Evolutionary conservation across 2,329 filamentous ascomycete species (phyloP), one percentile per base, ranked within the genome.

Genomic region (Xylaria sp.): DNA sequence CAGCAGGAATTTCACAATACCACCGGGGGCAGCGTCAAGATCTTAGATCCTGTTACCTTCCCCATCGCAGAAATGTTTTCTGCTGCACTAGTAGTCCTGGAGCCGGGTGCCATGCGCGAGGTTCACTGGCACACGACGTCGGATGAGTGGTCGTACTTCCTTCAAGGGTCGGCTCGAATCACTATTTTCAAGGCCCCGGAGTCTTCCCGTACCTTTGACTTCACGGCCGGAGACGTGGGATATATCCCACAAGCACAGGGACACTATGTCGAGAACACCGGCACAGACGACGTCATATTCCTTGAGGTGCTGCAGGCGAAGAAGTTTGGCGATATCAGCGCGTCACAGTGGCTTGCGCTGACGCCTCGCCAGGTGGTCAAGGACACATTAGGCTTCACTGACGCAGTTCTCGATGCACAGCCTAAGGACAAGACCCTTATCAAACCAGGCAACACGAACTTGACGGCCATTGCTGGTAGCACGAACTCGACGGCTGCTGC

Each of bases 81-180:
- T 3, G 84, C 84, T 0, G 87, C 86, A 0, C 80, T 90, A 1
- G 85, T 90, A 10, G 87, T 84, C 1, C 80, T 90, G 39, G 81
- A 88, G 72, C 88, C 88, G 0, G 88, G 88, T n/a, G 88, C 88
- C 1, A 87, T 90, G 86, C 84, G 89, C 25, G 88, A 90, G 75
- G 80, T 91, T 52, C 88, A 90, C 79, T 90, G 88, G 88, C 88
- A 90, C 79, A 85, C 86, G 1, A 83, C 82, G 0, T 84, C 82
- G 9, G 88, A 90, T 75, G 88, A 90, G 77, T 90, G 88, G 88
- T 83, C 83, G 60, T 90, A 86, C 78, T 89, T 90, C 80, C 78
- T 90, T 8, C 77, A 83, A 63, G 88, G 88, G 0, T 83, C 83
- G 12, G 88, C 83, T 0, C 84, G 88, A 10, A 82, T 89, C 46